Percentiles rank a stretch among this genome's conserved stretches.
These are phyloP conservation scores for Saturnispora kantuleensis DNA, from an alignment of 805 yeast species.

Conservation along the genomic window DNA sequence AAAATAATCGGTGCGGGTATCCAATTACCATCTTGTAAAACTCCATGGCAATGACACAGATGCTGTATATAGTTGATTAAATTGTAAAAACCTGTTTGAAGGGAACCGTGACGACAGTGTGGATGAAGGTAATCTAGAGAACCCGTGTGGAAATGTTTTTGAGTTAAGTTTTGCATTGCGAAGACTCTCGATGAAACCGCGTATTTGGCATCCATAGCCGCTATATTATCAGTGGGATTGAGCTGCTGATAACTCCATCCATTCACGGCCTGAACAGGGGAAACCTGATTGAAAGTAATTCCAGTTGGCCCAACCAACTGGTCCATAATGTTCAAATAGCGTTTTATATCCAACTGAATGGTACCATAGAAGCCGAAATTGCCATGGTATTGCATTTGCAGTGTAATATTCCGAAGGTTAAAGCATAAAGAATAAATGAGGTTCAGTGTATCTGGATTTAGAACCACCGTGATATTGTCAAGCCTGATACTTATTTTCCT, in stretches of 20 bases:
- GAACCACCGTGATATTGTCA: too few species aligned
- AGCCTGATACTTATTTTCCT: too few species aligned
- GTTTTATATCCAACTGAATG: not conserved
- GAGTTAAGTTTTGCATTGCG: not conserved
- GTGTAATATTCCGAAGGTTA: too few species aligned
- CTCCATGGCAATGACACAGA: slow-evolving; percentile 2
- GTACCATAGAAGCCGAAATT: not conserved
- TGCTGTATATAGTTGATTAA: not conserved
- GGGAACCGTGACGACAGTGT: not conserved
- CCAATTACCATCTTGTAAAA: not conserved
- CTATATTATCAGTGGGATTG: not conserved
- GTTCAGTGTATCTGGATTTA: too few species aligned
- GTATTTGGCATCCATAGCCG: not conserved
- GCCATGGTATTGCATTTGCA: not conserved
- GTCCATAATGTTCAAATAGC: not conserved
- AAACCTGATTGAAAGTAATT: not conserved
- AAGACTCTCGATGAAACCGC: not conserved
- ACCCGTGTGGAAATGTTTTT: not conserved
- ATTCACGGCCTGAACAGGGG: not conserved
- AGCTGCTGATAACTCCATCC: not conserved
- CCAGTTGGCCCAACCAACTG: not conserved
- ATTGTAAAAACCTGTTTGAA: not conserved
- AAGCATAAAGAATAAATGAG: too few species aligned
- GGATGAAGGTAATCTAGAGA: not conserved
- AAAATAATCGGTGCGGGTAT: not conserved